Conservation (phyloP, 2,329 filamentous ascomycete species). For the Venturia nashicola region DNA sequence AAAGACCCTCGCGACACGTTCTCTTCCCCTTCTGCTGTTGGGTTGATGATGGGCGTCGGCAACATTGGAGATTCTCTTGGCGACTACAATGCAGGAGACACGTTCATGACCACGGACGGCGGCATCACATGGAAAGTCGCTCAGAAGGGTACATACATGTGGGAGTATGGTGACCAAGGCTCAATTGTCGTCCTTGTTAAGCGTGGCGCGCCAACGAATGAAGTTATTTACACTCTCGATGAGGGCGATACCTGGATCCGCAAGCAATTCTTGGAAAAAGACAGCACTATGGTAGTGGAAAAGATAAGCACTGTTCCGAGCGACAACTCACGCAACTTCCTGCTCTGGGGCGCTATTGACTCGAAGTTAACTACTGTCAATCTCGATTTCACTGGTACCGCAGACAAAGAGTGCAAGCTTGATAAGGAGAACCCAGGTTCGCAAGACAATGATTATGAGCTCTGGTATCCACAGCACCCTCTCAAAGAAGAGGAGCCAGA, state of each 20-base stretch:
- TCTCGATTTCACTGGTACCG: slow-evolving; percentile 75
- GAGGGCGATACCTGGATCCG: slow-evolving; percentile 70
- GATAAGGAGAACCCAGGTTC: slow-evolving; percentile 47
- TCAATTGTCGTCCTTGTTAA: slow-evolving; percentile 82
- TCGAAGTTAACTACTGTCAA: slow-evolving; percentile 59
- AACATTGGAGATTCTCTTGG: slow-evolving; percentile 71
- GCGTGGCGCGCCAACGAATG: slow-evolving; percentile 53
- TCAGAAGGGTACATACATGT: slow-evolving; percentile 80
- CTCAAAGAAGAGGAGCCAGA: slow-evolving; percentile 62
- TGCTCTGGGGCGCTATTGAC: slow-evolving; percentile 65
- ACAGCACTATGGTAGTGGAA: slow-evolving; percentile 51
- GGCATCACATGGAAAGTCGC: slow-evolving; percentile 77
- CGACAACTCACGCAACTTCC: slow-evolving; percentile 80
- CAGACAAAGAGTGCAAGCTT: slow-evolving; percentile 58
- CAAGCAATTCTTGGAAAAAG: slow-evolving; percentile 56
- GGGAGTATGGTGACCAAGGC: slow-evolving; percentile 93
- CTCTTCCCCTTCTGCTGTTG: slow-evolving; percentile 77
- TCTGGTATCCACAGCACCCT: slow-evolving; percentile 85
- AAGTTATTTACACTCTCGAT: slow-evolving; percentile 64
- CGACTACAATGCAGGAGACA: slow-evolving; percentile 61
- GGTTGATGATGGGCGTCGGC: slow-evolving; percentile 80
- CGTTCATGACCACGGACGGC: slow-evolving; percentile 85
- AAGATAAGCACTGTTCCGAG: slow-evolving; percentile 83
- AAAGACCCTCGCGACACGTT: slow-evolving; percentile 71
- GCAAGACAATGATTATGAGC: slow-evolving; percentile 57